Evolutionary conservation across 192 early-diverging fungal species (phyloP).

Genomic region (Coemansia sp.): DNA sequence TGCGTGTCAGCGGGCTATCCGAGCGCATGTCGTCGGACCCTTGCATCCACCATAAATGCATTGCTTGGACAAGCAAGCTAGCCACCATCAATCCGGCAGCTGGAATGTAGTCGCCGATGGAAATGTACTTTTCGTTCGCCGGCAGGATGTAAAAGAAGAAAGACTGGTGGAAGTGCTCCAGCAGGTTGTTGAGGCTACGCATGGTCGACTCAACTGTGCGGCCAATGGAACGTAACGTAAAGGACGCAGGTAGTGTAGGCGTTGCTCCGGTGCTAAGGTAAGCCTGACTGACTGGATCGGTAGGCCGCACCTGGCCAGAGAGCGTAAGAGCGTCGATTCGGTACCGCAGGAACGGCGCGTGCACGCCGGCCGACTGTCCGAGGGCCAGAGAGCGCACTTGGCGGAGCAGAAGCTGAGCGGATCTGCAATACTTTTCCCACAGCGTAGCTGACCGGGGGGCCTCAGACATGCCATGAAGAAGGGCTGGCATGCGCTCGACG

Average conservation of each 20-base stretch:
- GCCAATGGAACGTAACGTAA: conserved; percentile 17
- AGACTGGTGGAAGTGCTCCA: conserved; percentile 93
- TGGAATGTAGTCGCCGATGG: conserved; percentile 85
- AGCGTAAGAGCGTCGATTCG: conserved; percentile 77
- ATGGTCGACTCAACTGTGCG: conserved; percentile 75
- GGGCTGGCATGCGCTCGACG: conserved; percentile 50
- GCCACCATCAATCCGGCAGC: conserved; percentile 74
- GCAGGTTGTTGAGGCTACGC: conserved; percentile 83
- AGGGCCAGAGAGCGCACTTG: conserved; percentile 40
- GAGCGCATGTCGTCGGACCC: conserved; percentile 32
- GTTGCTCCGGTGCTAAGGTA: background rate
- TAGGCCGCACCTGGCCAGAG: conserved; percentile 27
- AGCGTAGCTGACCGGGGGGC: conserved; percentile 1
- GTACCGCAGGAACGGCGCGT: conserved; percentile 55
- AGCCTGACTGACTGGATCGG: conserved; percentile 3
- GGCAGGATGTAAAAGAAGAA: conserved; percentile 96
- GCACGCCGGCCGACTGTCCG: conserved; percentile 31
- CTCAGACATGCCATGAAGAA: conserved; percentile 31
- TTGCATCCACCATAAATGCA: conserved; percentile 52
- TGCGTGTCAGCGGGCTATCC: conserved; percentile 30
- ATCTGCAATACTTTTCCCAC: conserved; percentile 13
- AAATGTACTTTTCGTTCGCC: conserved; percentile 70
- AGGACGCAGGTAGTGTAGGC: background rate
- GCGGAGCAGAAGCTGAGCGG: conserved; percentile 30
- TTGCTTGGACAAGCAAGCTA: conserved; percentile 66